phyloP scores from a whole-genome alignment of 75 land plant genomes.

The Adiantum capillusveneris region DNA sequence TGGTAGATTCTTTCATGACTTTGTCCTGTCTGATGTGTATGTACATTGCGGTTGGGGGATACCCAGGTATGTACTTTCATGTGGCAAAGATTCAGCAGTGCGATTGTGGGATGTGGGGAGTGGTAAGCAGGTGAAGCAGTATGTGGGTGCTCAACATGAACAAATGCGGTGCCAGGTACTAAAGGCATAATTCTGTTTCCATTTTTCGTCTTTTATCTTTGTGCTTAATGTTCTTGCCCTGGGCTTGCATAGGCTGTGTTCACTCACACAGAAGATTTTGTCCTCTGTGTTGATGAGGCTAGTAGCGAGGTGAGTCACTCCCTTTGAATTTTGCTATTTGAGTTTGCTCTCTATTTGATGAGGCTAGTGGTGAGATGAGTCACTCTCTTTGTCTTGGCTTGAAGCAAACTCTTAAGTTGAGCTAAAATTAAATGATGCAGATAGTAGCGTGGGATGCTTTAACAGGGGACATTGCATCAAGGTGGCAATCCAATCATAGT shows the following conservation, averaged over 20 bases:
- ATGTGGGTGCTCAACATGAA: constrained; percentile 61
- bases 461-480: constrained; percentile 4
- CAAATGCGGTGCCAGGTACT: constrained; percentile 89
- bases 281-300: constrained; percentile 65
- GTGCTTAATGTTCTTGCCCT: background rate
- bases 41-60: constrained; percentile 7
- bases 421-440: too few species aligned
- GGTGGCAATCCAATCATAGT: constrained; percentile 7
- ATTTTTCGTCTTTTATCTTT: background rate
- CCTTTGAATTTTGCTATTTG: too few species aligned
- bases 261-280: constrained; percentile 77
- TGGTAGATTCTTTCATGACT: too few species aligned
- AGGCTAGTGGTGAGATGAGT: background rate
- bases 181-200: background rate
- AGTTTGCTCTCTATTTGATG: constrained; percentile 29
- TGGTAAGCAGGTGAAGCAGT: constrained; percentile 71
- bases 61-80: constrained; percentile 87
- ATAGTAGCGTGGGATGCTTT: constrained; percentile 17
- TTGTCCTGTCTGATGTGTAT: constrained; percentile 4
- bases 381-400: background rate
- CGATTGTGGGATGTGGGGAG: constrained; percentile 83
- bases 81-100: constrained; percentile 79
- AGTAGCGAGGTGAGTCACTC: too few species aligned
- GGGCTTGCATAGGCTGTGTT: constrained; percentile 64
- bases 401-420: too few species aligned